Percentiles rank a stretch among this genome's conserved stretches.
Conservation (phyloP, 345 rosid species). For the Arabidopsis thaliana region DNA sequence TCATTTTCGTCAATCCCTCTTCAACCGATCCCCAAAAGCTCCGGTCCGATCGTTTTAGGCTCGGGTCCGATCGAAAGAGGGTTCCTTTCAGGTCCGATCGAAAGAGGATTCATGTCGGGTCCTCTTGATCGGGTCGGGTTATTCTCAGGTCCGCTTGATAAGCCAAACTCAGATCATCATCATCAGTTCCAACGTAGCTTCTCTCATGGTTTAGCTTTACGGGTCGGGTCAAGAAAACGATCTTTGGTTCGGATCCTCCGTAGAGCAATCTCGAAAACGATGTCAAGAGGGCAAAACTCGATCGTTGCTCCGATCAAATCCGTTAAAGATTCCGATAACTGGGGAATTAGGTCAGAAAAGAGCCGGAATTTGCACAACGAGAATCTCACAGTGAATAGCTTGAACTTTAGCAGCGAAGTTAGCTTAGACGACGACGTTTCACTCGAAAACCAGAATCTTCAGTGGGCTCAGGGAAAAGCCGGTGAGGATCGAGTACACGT, state of each 20-base stretch:
- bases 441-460: slow-evolving; percentile 66
- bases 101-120: slow-evolving; percentile 84
- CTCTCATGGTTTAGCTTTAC: slow-evolving; percentile 67
- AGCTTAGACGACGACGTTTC: slow-evolving; percentile 69
- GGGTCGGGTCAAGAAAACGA: slow-evolving; percentile 57
- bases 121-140: slow-evolving; percentile 71
- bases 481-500: slow-evolving; percentile 96
- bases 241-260: slow-evolving; percentile 64
- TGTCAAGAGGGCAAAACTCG: slow-evolving; percentile 67
- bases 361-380: slow-evolving; percentile 50
- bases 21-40: slow-evolving; percentile 73
- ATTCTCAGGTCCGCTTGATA: slow-evolving; percentile 60
- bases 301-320: slow-evolving; percentile 77
- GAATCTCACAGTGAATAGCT: slow-evolving; percentile 62
- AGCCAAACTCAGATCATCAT: slow-evolving; percentile 44
- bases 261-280: slow-evolving; percentile 69
- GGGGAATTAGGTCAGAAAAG: slow-evolving; percentile 56
- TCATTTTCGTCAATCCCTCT: slow-evolving; percentile 80
- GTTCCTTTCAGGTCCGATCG: slow-evolving; percentile 84
- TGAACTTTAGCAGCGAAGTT: slow-evolving; percentile 70
- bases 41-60: slow-evolving; percentile 67
- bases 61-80: slow-evolving; percentile 80
- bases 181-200: slow-evolving; percentile 72
- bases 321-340: slow-evolving; percentile 60
- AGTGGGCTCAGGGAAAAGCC: slow-evolving; percentile 97